These are phyloP conservation scores for Bothriochloa decipiens DNA, from an alignment of 176 grass and related monocot genomes.

Conservation along the genomic window DNA sequence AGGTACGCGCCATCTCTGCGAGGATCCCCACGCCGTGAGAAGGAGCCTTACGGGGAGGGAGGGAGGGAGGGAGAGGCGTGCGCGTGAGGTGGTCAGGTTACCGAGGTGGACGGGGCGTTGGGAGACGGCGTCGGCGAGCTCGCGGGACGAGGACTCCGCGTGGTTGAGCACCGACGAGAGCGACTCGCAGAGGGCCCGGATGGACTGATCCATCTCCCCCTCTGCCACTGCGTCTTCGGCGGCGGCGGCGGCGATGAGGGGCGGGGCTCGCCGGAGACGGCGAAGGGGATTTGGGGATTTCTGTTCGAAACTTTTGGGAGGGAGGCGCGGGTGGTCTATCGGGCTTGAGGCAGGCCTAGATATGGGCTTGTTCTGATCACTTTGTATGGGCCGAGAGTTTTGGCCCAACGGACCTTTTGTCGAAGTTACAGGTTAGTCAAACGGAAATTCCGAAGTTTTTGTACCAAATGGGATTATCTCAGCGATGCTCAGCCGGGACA, in stretches of 20 bases:
- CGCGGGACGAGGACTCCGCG: slow-evolving; percentile 58
- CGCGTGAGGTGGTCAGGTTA: neutral
- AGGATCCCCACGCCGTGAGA: neutral
- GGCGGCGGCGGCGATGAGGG: slow-evolving; percentile 2
- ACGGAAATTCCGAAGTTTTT: too few relatives aligned
- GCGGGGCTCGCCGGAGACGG: slow-evolving; percentile 30
- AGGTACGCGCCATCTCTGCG: slow-evolving; percentile 64
- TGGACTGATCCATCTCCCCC: slow-evolving; percentile 57
- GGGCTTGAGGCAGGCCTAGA: too few relatives aligned
- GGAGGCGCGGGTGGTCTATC: too few relatives aligned
- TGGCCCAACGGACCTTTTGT: too few relatives aligned
- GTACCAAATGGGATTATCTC: too few relatives aligned
- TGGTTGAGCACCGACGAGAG: slow-evolving; percentile 63
- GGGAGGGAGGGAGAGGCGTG: neutral
- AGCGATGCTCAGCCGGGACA: too few relatives aligned
- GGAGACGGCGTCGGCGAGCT: slow-evolving; percentile 72
- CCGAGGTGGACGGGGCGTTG: slow-evolving; percentile 71
- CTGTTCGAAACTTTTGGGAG: neutral
- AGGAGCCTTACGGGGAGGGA: neutral
- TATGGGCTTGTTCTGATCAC: too few relatives aligned
- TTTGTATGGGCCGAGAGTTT: too few relatives aligned
- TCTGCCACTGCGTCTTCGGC: neutral
- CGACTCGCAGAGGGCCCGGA: slow-evolving; percentile 53
- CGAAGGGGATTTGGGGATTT: neutral
- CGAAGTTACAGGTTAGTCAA: too few relatives aligned